Evolutionary conservation across 2,329 filamentous ascomycete species (phyloP), one percentile per base, ranked within the genome.

Genomic region (Alternaria sp.): DNA sequence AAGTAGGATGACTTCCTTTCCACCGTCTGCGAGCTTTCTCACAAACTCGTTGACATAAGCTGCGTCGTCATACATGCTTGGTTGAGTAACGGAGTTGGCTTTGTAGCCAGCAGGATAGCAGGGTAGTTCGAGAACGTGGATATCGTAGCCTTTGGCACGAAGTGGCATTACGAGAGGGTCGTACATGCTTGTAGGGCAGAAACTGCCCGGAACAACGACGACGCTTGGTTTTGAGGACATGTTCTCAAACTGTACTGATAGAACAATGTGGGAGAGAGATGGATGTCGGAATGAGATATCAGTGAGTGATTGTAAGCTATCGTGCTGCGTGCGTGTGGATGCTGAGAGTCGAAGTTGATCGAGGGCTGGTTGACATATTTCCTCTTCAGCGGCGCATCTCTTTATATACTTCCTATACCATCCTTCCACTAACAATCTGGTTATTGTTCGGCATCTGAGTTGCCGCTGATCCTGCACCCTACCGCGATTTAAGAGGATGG

Each of bases 1-100:
- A 6, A 80, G 60, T 11, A 82, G 43, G 5, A 81, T 65, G 18
- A 82, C 67, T 20, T 82, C 75, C 57, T 79, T 77, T 15, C 74
- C 79, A 49, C 76, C 65, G 5, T 77, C 72, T 28, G 69, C 70
- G 4, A 79, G 56, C 18, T 67, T 66, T 14, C 54, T 49, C 12
- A 71, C 67, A 12, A 60, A 71, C 8, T 59, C 55, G 21, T 67
- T 71, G 23, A 81, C 75, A 45, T 70, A 66, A 14, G 67, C 66
- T 0, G 76, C 78, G 62, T 81, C 79, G 51, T 75, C 73, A 25
- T 71, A 69, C 68, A 74, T 70, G 20, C 63, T 72, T 7, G 71
- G 68, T 18, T 62, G 51, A 8, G 43, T 30, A 1, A 55, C 63
- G 12, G 66, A 45, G 18, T 23, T 41, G 21, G 57, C 44, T 8